Conservation (phyloP, 192 early-diverging fungal genomes). For the Coemansia sp. region DNA sequence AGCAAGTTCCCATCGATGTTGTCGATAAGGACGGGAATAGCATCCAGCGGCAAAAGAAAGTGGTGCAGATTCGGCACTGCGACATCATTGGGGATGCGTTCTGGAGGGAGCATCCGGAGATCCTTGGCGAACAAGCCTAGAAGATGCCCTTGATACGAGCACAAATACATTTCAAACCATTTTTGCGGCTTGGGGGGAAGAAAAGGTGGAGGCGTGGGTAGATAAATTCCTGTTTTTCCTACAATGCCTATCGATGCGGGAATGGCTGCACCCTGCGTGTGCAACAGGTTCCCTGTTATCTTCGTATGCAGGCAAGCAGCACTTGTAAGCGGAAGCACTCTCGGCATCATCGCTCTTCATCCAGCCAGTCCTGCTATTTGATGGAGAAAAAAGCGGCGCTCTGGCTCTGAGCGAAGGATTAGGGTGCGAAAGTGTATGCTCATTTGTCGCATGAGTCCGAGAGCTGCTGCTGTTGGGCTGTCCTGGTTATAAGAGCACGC, state of each 20-base stretch:
- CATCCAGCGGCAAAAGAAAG: constrained; percentile 60
- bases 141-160: neutral
- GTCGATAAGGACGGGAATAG: constrained; percentile 17
- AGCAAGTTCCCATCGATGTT: constrained; percentile 42
- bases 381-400: constrained; percentile 10
- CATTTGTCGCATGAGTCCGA: neutral
- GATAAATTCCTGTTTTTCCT: neutral
- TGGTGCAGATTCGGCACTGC: constrained; percentile 61
- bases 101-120: constrained; percentile 65
- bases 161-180: neutral
- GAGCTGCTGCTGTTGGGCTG: neutral
- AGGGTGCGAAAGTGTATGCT: neutral
- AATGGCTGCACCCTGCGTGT: constrained; percentile 7
- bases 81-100: constrained; percentile 80
- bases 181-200: neutral
- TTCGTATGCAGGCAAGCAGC: constrained; percentile 7
- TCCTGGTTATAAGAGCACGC: constrained; percentile 6
- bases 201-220: neutral
- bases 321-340: neutral
- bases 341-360: neutral
- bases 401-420: neutral
- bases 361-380: neutral
- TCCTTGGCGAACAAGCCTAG: constrained; percentile 20
- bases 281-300: neutral
- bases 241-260: constrained; percentile 4